Conservation (phyloP, 306 rosid genomes). For the Glycine tomentella region DNA sequence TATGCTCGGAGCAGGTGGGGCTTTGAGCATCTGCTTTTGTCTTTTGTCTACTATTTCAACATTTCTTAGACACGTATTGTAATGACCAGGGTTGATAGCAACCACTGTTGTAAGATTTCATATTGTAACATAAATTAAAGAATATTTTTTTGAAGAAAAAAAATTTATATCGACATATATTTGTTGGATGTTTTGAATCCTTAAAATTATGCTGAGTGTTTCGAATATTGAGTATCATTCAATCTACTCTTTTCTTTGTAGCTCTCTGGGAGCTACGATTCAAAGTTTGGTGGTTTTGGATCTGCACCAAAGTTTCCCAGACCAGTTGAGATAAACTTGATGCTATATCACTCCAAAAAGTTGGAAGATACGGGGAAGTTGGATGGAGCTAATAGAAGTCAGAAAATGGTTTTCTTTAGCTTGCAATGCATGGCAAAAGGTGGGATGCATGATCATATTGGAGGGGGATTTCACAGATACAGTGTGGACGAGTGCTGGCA, state of each 20-base stretch:
- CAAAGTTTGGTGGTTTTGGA: constrained; percentile 88
- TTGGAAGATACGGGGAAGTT: constrained; percentile 69
- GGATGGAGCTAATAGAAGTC: constrained; percentile 58
- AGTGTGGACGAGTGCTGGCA: constrained; percentile 99
- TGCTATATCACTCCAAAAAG: constrained; percentile 80
- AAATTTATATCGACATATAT: constrained; percentile 2
- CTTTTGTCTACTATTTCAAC: constrained; percentile 23
- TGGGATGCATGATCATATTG: constrained; percentile 89
- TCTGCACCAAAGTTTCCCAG: constrained; percentile 97
- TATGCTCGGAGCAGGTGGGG: constrained; percentile 82
- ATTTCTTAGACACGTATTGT: constrained; percentile 6
- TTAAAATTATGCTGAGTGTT: constrained; percentile 35
- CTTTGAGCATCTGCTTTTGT: constrained; percentile 39
- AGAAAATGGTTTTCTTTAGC: constrained; percentile 68
- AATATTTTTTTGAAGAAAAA: neutral
- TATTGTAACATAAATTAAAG: constrained; percentile 9
- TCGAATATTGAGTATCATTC: constrained; percentile 26
- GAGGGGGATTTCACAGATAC: constrained; percentile 98
- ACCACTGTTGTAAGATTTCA: constrained; percentile 33
- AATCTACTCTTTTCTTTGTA: constrained; percentile 49
- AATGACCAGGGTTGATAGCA: neutral
- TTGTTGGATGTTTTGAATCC: constrained; percentile 29
- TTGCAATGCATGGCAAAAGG: constrained; percentile 96
- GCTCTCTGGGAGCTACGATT: constrained; percentile 85
- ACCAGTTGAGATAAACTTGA: constrained; percentile 91